Conservation (phyloP, 1,284 basidiomycete species). For the Apiotrichum gamsii region DNA sequence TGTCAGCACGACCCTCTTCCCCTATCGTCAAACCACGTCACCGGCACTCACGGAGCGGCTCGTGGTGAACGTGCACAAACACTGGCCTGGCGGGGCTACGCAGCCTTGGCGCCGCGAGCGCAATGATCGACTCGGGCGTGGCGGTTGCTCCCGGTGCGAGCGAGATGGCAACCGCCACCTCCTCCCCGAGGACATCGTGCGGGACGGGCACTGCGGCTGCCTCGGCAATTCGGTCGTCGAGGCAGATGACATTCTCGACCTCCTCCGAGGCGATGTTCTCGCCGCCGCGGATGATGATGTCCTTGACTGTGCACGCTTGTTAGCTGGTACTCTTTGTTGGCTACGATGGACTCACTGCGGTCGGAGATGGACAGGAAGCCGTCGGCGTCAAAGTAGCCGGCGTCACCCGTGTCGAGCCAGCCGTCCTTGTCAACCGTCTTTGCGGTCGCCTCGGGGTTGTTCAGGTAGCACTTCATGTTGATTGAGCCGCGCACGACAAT, state of each 20-base stretch:
- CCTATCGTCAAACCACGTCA: not conserved
- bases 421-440: conserved; percentile 27
- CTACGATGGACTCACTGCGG: conserved; percentile 7
- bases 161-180: conserved; percentile 33
- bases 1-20: not conserved
- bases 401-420: conserved; percentile 44
- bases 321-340: not conserved
- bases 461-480: conserved; percentile 39
- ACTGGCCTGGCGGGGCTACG: conserved; percentile 11
- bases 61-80: conserved; percentile 7
- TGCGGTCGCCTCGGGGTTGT: conserved; percentile 11
- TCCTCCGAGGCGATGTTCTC: conserved; percentile 41
- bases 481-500: conserved; percentile 36
- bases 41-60: conserved; percentile 15
- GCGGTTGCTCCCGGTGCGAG: conserved; percentile 15
- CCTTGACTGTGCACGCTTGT: conserved; percentile 17
- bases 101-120: conserved; percentile 6
- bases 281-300: conserved; percentile 40
- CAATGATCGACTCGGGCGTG: conserved; percentile 4
- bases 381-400: conserved; percentile 32
- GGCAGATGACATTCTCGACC: conserved; percentile 41
- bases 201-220: conserved; percentile 36
- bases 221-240: conserved; percentile 31
- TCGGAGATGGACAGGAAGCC: conserved; percentile 40
- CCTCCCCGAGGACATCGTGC: conserved; percentile 33